Percentiles rank a stretch among this genome's conserved stretches.
phyloP scores from a whole-genome alignment of 192 early-diverging fungal genomes.

The Backusella liffmaniae region DNA sequence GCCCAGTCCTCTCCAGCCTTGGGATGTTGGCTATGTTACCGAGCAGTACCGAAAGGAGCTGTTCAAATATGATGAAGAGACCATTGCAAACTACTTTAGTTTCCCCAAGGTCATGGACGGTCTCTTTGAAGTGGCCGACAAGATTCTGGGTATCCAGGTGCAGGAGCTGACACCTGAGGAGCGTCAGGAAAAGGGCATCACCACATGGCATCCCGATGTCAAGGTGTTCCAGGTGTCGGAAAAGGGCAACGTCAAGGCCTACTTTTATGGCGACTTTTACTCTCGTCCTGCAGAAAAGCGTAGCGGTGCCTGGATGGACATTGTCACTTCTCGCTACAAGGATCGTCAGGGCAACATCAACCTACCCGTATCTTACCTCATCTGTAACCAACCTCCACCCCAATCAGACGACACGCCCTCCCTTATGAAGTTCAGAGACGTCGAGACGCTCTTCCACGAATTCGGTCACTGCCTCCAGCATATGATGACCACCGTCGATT shows the following conservation, averaged over 20 bases:
- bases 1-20: constrained; percentile 42
- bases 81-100: constrained; percentile 53
- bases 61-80: constrained; percentile 52
- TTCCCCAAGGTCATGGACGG: constrained; percentile 55
- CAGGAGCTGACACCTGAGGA: constrained; percentile 39
- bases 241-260: constrained; percentile 42
- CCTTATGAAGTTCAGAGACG: constrained; percentile 59
- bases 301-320: constrained; percentile 62
- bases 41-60: constrained; percentile 56
- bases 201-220: constrained; percentile 57
- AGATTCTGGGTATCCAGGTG: constrained; percentile 51
- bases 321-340: constrained; percentile 47
- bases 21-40: constrained; percentile 47
- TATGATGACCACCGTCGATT: constrained; percentile 57
- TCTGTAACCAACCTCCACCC: constrained; percentile 58
- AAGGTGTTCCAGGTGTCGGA: constrained; percentile 55
- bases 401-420: constrained; percentile 38
- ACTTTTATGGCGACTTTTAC: constrained; percentile 65
- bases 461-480: constrained; percentile 65
- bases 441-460: constrained; percentile 63
- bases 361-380: constrained; percentile 56
- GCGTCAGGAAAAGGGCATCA: constrained; percentile 32
- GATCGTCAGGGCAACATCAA: constrained; percentile 35
- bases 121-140: constrained; percentile 50
- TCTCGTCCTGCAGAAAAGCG: constrained; percentile 54